phyloP scores from a whole-genome alignment of 2,329 filamentous ascomycete genomes.

The Pseudogymnoascus sp. region DNA sequence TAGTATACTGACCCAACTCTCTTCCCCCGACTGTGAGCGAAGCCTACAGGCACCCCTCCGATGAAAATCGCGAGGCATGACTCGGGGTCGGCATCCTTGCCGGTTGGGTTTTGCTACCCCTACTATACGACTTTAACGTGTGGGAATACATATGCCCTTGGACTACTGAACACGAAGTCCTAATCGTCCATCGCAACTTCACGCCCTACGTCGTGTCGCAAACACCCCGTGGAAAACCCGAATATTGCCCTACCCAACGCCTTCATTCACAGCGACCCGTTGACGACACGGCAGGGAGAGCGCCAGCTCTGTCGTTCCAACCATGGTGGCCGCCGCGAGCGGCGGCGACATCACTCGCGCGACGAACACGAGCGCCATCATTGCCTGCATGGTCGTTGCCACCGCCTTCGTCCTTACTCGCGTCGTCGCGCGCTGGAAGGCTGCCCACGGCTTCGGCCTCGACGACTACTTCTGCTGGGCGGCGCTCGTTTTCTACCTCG shows the following conservation, averaged over 20 bases:
- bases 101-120: background rate
- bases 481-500: background rate
- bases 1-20: background rate
- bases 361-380: background rate
- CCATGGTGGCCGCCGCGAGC: background rate
- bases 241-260: background rate
- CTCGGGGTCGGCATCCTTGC: background rate
- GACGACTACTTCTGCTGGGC: background rate
- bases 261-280: background rate
- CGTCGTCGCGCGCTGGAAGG: slow-evolving; percentile 9
- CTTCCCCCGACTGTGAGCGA: background rate
- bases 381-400: background rate
- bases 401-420: background rate
- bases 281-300: background rate
- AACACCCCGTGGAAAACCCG: background rate
- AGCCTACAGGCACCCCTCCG: no score
- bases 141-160: background rate
- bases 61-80: background rate
- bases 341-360: background rate
- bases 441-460: background rate
- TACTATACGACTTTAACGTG: background rate
- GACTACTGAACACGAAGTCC: background rate
- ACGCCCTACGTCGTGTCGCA: background rate
- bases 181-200: background rate
- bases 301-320: background rate